Evolutionary conservation across 2,329 filamentous ascomycete genomes (phyloP).

Genomic region (Colletotrichum ledebouriae): DNA sequence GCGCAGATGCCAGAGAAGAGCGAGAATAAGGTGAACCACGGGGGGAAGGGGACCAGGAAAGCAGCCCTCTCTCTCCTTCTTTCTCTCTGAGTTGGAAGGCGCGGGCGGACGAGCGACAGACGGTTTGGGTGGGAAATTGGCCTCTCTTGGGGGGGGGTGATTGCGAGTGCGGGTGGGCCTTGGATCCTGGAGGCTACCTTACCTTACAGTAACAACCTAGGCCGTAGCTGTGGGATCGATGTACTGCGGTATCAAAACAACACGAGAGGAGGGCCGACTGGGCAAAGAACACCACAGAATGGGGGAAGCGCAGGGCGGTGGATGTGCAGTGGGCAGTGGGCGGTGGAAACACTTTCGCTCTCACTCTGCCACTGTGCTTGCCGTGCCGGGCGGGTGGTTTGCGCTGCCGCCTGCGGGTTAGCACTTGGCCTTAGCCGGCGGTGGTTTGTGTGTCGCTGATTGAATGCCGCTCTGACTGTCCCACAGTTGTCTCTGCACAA

Average conservation of each 20-base stretch:
- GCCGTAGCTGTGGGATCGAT: neutral
- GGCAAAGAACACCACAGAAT: conserved; percentile 3
- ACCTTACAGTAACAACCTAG: neutral
- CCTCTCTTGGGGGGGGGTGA: conserved; percentile 36
- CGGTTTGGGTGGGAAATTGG: conserved; percentile 41
- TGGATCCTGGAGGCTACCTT: conserved; percentile 21
- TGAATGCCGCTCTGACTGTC: conserved; percentile 7
- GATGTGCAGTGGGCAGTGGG: neutral
- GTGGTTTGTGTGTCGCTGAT: conserved; percentile 20
- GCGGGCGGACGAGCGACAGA: conserved; percentile 21
- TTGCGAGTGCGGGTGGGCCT: conserved; percentile 41
- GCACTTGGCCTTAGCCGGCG: conserved; percentile 14
- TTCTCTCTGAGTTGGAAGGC: conserved; percentile 7
- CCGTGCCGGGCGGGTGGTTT: neutral
- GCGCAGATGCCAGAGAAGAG: conserved; percentile 24
- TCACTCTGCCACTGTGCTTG: neutral
- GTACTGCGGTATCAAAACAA: conserved; percentile 1
- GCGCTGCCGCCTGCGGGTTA: conserved; percentile 8
- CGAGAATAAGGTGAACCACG: conserved; percentile 36
- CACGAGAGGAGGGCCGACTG: neutral
- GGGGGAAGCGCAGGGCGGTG: neutral
- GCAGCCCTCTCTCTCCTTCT: conserved; percentile 15
- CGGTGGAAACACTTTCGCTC: too few species aligned
- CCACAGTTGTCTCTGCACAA: conserved; percentile 8
- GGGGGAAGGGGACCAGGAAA: conserved; percentile 12